Percentiles rank a stretch among this genome's conserved stretches.
These are phyloP conservation scores for Galeopsis tetrahit DNA, from an alignment of 257 asterid genomes.

Conservation along the genomic window DNA sequence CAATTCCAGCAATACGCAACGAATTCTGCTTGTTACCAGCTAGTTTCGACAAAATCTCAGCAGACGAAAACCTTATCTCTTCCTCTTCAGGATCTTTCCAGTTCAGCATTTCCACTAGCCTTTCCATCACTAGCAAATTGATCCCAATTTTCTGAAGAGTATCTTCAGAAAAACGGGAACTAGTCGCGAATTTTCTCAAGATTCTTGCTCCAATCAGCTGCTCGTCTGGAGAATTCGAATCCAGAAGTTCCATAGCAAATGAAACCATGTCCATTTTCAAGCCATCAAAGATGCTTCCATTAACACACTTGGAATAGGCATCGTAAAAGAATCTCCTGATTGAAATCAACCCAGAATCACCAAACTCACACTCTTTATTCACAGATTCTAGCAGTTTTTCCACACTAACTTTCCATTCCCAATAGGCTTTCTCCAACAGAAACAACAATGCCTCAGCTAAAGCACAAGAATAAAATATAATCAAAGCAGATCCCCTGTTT, in stretches of 20 bases:
- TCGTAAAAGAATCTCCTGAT: slow-evolving; percentile 83
- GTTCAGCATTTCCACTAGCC: slow-evolving; percentile 88
- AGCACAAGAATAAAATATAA: slow-evolving; percentile 83
- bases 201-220: slow-evolving; percentile 84
- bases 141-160: slow-evolving; percentile 93
- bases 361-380: slow-evolving; percentile 72
- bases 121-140: slow-evolving; percentile 64
- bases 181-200: slow-evolving; percentile 56
- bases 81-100: slow-evolving; percentile 88
- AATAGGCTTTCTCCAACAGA: slow-evolving; percentile 85
- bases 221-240: slow-evolving; percentile 79
- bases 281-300: slow-evolving; percentile 92
- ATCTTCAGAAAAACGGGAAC: slow-evolving; percentile 56
- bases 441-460: slow-evolving; percentile 84
- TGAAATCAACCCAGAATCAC: slow-evolving; percentile 68
- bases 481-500: slow-evolving; percentile 66
- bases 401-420: slow-evolving; percentile 85
- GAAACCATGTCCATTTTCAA: slow-evolving; percentile 91
- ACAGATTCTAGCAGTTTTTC: slow-evolving; percentile 59
- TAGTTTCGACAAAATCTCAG: slow-evolving; percentile 65
- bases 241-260: slow-evolving; percentile 79
- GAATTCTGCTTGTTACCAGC: slow-evolving; percentile 75
- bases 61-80: slow-evolving; percentile 78
- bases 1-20: slow-evolving; percentile 71
- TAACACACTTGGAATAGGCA: slow-evolving; percentile 74